phyloP scores from a whole-genome alignment of 208 protist genomes.

The Blechomonas ayalai region DNA sequence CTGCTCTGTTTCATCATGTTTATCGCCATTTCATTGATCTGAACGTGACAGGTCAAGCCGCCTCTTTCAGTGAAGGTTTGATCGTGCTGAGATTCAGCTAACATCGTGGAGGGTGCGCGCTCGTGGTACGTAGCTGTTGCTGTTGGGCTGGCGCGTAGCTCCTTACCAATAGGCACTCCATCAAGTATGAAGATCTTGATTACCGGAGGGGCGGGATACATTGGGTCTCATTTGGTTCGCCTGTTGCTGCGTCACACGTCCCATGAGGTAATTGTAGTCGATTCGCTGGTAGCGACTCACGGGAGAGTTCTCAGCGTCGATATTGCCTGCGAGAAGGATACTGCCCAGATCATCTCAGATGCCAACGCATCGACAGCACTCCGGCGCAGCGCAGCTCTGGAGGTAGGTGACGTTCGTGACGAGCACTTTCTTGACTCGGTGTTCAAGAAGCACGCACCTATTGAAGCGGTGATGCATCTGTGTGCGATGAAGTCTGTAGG shows the following conservation, averaged over 20 bases:
- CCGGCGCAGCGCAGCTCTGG: conserved; percentile 38
- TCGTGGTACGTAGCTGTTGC: no score
- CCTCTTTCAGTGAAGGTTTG: not conserved
- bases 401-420: conserved; percentile 86
- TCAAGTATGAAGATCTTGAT: conserved; percentile 83
- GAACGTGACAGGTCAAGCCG: no score
- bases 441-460: conserved; percentile 81
- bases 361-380: conserved; percentile 12
- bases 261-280: conserved; percentile 92
- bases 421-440: conserved; percentile 69
- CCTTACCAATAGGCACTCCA: no score
- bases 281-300: conserved; percentile 86
- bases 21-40: no score
- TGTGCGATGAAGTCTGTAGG: conserved; percentile 91
- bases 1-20: no score
- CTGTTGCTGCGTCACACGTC: conserved; percentile 74
- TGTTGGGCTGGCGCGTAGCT: no score
- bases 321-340: no score
- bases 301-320: conserved; percentile 44
- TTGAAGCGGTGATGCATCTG: conserved; percentile 94
- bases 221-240: conserved; percentile 95
- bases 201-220: conserved; percentile 97
- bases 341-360: no score
- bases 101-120: no score
- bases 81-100: no score